Evolutionary conservation across 1,139 yeast species (phyloP).

Genomic region (Debaryomyces sp.): DNA sequence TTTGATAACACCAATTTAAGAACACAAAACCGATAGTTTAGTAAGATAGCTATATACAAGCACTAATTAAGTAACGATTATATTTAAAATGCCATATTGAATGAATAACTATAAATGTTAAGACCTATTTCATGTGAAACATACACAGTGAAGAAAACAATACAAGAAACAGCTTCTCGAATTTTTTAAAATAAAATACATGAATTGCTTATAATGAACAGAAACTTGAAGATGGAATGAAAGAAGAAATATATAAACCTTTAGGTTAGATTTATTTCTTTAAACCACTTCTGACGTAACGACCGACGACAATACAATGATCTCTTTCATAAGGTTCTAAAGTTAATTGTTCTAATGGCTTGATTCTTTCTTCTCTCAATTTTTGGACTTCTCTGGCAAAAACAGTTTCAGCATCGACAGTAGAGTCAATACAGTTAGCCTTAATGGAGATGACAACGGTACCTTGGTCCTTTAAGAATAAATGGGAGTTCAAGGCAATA

Average conservation of each 20-base stretch:
- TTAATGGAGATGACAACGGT: conserved; percentile 97
- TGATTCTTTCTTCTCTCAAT: conserved; percentile 97
- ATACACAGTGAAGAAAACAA: background rate
- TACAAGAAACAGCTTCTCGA: conserved; percentile 1
- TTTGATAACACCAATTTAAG: background rate
- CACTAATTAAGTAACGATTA: background rate
- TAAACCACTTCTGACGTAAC: conserved; percentile 89
- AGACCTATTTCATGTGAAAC: conserved; percentile 1
- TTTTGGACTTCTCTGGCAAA: conserved; percentile 99
- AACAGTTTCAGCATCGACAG: conserved; percentile 98
- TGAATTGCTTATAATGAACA: conserved; percentile 2
- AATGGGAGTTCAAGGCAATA: conserved; percentile 95
- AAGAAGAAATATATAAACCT: background rate
- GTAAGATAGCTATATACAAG: background rate
- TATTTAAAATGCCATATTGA: conserved; percentile 6
- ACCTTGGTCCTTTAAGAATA: conserved; percentile 98
- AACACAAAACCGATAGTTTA: background rate
- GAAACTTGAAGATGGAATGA: conserved; percentile 3
- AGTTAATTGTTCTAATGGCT: conserved; percentile 97
- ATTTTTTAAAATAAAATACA: conserved; percentile 3
- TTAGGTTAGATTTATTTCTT: conserved; percentile 38
- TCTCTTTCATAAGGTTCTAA: conserved; percentile 99
- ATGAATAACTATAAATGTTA: conserved; percentile 6
- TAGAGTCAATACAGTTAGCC: conserved; percentile 99
- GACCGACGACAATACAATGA: conserved; percentile 98